Evolutionary conservation across 192 early-diverging fungal genomes (phyloP).

Genomic region (Backusella morwellensis): DNA sequence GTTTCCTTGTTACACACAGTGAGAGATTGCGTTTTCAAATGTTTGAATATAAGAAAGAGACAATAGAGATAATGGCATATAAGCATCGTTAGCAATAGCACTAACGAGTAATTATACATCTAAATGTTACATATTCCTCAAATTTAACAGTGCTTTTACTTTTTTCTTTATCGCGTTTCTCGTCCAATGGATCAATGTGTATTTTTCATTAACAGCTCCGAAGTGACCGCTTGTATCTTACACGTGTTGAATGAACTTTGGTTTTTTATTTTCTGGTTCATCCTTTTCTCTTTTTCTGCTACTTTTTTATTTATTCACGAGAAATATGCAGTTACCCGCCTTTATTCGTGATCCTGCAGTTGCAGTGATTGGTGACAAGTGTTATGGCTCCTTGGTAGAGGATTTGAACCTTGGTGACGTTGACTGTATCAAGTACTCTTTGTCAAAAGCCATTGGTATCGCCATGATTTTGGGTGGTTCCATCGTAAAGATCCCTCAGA

Average conservation of each 20-base stretch:
- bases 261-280: neutral
- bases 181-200: neutral
- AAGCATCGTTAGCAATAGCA: too few species aligned
- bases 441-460: constrained; percentile 90
- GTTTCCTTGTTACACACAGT: neutral
- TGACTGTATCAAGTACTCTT: constrained; percentile 73
- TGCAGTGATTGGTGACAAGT: constrained; percentile 78
- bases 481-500: constrained; percentile 95
- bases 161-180: neutral
- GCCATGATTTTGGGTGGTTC: constrained; percentile 88
- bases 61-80: too few species aligned
- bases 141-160: neutral
- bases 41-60: neutral
- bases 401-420: constrained; percentile 64
- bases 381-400: constrained; percentile 74
- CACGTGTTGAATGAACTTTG: neutral
- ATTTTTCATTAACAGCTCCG: neutral
- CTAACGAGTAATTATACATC: too few species aligned
- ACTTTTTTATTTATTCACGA: neutral
- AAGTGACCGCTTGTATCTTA: neutral
- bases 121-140: neutral
- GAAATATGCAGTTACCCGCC: constrained; percentile 56
- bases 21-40: neutral
- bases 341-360: constrained; percentile 61
- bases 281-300: neutral